Conservation (phyloP, 768 basidiomycete genomes). For the Mycena haematopus region DNA sequence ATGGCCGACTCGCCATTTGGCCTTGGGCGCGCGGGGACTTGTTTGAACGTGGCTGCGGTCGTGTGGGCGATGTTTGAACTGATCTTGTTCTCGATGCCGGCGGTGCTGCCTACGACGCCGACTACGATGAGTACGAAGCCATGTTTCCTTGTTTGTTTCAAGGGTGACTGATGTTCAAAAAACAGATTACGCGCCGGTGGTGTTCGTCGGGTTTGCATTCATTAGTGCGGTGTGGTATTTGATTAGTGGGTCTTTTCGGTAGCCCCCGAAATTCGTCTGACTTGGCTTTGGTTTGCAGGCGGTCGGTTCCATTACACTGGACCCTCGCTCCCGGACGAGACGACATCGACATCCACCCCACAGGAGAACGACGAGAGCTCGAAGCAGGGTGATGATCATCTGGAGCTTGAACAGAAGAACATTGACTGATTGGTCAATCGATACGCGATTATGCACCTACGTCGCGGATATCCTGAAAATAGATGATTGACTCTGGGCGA, state of each 20-base stretch:
- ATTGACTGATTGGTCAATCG: no score
- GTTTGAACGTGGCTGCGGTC: constrained; percentile 58
- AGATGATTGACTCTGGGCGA: no score
- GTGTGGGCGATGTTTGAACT: constrained; percentile 68
- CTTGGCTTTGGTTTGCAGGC: neutral
- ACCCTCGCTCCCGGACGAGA: constrained; percentile 15
- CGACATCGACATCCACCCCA: neutral
- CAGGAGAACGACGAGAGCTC: neutral
- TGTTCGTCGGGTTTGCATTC: constrained; percentile 66
- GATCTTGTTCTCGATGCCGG: constrained; percentile 74
- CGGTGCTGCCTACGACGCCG: constrained; percentile 59
- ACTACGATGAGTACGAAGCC: constrained; percentile 53
- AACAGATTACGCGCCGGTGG: constrained; percentile 70
- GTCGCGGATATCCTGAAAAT: no score
- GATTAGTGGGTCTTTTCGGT: constrained; percentile 48
- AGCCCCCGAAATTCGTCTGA: neutral
- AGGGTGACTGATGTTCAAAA: neutral
- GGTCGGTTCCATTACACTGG: constrained; percentile 27
- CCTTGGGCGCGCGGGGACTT: constrained; percentile 51
- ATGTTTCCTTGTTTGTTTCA: neutral
- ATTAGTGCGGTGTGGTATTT: constrained; percentile 69
- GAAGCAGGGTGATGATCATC: neutral
- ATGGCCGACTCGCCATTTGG: constrained; percentile 57
- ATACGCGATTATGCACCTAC: no score
- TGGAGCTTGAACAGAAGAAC: neutral